Conservation (phyloP, 495 filamentous ascomycete genomes). For the Neurospora discreta region DNA sequence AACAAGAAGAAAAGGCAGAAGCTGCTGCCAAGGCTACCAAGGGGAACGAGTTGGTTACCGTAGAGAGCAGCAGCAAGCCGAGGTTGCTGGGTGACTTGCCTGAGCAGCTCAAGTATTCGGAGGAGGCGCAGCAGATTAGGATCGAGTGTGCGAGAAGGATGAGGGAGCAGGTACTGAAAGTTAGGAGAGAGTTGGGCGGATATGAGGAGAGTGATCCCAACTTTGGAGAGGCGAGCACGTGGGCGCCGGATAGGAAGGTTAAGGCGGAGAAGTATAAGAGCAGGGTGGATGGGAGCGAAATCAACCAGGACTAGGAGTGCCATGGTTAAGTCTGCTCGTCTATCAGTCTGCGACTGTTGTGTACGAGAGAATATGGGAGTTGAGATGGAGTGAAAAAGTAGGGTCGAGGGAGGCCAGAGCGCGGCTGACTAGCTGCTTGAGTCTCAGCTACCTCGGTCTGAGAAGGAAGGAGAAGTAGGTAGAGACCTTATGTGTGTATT, state of each 20-base stretch:
- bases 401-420: neutral
- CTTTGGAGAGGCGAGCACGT: slow-evolving; percentile 38
- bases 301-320: slow-evolving; percentile 25
- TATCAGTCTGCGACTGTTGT: neutral
- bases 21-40: neutral
- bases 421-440: neutral
- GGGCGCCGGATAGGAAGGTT: slow-evolving; percentile 23
- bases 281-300: slow-evolving; percentile 34
- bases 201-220: slow-evolving; percentile 63
- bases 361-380: neutral
- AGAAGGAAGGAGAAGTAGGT: neutral
- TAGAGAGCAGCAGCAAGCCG: neutral
- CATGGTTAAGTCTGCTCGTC: neutral
- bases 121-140: slow-evolving; percentile 66
- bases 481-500: neutral
- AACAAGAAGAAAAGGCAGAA: neutral
- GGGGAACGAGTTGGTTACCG: neutral
- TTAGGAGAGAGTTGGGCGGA: slow-evolving; percentile 52
- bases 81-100: neutral
- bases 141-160: slow-evolving; percentile 73
- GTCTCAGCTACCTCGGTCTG: neutral
- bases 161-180: slow-evolving; percentile 64
- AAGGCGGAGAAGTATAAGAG: slow-evolving; percentile 33
- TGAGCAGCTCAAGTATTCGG: slow-evolving; percentile 46
- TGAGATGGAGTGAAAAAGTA: neutral